Percentiles rank a stretch among this genome's conserved stretches.
These are phyloP conservation scores for Neofusicoccum laricinum DNA, from an alignment of 2,329 filamentous ascomycete genomes.

Conservation along the genomic window DNA sequence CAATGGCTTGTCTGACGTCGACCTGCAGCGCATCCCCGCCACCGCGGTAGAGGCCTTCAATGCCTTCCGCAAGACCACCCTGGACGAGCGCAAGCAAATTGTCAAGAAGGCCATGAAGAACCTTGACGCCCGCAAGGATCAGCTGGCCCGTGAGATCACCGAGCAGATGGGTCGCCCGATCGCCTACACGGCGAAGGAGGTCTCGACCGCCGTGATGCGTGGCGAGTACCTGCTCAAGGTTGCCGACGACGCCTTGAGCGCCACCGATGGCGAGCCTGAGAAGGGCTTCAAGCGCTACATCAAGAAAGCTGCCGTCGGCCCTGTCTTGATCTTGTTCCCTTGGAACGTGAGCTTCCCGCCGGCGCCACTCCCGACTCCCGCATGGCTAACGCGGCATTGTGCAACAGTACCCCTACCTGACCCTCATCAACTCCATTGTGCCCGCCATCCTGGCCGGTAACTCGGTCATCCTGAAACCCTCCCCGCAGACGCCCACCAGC, in stretches of 20 bases:
- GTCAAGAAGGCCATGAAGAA: slow-evolving; percentile 75
- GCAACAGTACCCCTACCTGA: slow-evolving; percentile 84
- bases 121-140: slow-evolving; percentile 70
- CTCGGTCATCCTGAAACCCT: slow-evolving; percentile 89
- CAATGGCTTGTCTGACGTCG: slow-evolving; percentile 66
- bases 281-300: slow-evolving; percentile 89
- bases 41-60: slow-evolving; percentile 73
- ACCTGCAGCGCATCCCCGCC: slow-evolving; percentile 69
- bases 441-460: slow-evolving; percentile 90
- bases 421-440: slow-evolving; percentile 86
- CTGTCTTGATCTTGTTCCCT: slow-evolving; percentile 84
- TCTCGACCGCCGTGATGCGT: slow-evolving; percentile 79
- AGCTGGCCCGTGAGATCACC: slow-evolving; percentile 78
- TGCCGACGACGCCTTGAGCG: slow-evolving; percentile 71
- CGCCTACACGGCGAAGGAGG: slow-evolving; percentile 77
- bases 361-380: slow-evolving; percentile 22
- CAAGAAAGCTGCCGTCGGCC: slow-evolving; percentile 81
- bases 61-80: slow-evolving; percentile 70
- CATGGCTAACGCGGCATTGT: slow-evolving; percentile 15
- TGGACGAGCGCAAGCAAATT: slow-evolving; percentile 74
- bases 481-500: slow-evolving; percentile 89
- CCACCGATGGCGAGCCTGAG: slow-evolving; percentile 79
- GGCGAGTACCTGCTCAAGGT: slow-evolving; percentile 84
- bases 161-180: slow-evolving; percentile 96
- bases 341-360: slow-evolving; percentile 74